phyloP scores from a whole-genome alignment of 108 stramenopile species.

The Fragilaria radians region DNA sequence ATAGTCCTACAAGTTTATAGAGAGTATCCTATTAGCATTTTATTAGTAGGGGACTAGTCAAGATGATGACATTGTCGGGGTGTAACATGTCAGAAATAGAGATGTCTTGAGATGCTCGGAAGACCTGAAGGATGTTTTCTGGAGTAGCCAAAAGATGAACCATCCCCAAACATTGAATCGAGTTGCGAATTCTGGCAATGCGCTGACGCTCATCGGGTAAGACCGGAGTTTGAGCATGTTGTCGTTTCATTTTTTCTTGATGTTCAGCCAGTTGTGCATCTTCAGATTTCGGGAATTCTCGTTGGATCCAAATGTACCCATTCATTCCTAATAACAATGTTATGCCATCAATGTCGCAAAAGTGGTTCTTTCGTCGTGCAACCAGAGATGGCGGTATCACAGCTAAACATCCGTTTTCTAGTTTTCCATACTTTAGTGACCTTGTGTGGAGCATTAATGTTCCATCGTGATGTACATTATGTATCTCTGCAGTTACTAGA shows the following conservation, averaged over 20 bases:
- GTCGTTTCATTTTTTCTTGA: constrained; percentile 60
- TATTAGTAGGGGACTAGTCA: constrained; percentile 31
- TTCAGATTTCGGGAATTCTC: constrained; percentile 28
- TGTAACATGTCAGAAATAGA: constrained; percentile 53
- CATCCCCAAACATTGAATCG: constrained; percentile 58
- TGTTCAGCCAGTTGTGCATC: constrained; percentile 58
- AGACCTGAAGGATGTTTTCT: constrained; percentile 55
- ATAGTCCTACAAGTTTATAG: too few species aligned
- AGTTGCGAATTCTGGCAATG: constrained; percentile 64
- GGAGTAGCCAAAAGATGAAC: constrained; percentile 62
- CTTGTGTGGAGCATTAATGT: constrained; percentile 88
- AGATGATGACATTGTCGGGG: constrained; percentile 47
- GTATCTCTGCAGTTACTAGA: constrained; percentile 87
- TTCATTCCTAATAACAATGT: constrained; percentile 72
- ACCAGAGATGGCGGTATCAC: constrained; percentile 76
- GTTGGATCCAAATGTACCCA: constrained; percentile 86
- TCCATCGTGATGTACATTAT: constrained; percentile 81
- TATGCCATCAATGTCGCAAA: constrained; percentile 30
- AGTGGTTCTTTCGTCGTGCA: constrained; percentile 73
- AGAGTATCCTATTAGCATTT: too few species aligned
- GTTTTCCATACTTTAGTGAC: constrained; percentile 86
- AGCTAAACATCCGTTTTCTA: constrained; percentile 86
- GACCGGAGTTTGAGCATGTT: constrained; percentile 58
- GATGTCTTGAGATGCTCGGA: constrained; percentile 31
- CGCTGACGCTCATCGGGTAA: constrained; percentile 40